Percentiles rank a stretch among this genome's conserved stretches.
These are phyloP conservation scores for Choiromyces venosus DNA, from an alignment of 495 filamentous ascomycete species.

Conservation along the genomic window DNA sequence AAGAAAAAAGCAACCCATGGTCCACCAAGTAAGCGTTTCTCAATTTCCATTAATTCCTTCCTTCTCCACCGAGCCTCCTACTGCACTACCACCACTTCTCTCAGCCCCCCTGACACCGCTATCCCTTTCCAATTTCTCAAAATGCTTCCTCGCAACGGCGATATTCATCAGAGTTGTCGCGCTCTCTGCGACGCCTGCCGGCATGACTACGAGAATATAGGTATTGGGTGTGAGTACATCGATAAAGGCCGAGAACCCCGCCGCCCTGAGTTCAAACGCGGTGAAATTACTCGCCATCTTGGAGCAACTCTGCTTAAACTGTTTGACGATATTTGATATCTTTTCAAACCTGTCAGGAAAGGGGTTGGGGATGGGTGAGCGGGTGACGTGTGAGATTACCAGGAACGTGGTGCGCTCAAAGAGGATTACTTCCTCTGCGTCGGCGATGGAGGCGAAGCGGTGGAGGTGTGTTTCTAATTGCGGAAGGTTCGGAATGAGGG, in stretches of 20 bases:
- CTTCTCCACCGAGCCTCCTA: constrained; percentile 6
- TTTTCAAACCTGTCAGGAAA: constrained; percentile 89
- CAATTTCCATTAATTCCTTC: constrained; percentile 12
- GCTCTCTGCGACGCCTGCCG: constrained; percentile 78
- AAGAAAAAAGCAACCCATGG: neutral
- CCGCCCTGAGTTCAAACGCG: constrained; percentile 50
- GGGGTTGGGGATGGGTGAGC: constrained; percentile 66
- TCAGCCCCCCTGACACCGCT: constrained; percentile 35
- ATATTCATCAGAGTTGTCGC: constrained; percentile 87
- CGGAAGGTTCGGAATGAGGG: constrained; percentile 86
- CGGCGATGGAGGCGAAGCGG: constrained; percentile 70
- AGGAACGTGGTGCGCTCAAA: constrained; percentile 96
- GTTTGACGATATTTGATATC: constrained; percentile 92
- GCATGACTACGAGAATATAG: constrained; percentile 84
- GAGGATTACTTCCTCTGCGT: constrained; percentile 88
- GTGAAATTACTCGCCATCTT: constrained; percentile 37
- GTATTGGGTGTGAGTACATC: constrained; percentile 93
- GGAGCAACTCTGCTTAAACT: constrained; percentile 78
- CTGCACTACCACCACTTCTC: neutral
- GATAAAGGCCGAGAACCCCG: constrained; percentile 82
- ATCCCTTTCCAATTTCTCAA: constrained; percentile 51
- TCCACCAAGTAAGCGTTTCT: neutral
- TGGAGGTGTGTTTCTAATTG: constrained; percentile 78
- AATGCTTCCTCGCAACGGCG: constrained; percentile 72
- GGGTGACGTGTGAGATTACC: constrained; percentile 79